Conservation (phyloP, 495 filamentous ascomycete species). For the Daldinia concentrica region DNA sequence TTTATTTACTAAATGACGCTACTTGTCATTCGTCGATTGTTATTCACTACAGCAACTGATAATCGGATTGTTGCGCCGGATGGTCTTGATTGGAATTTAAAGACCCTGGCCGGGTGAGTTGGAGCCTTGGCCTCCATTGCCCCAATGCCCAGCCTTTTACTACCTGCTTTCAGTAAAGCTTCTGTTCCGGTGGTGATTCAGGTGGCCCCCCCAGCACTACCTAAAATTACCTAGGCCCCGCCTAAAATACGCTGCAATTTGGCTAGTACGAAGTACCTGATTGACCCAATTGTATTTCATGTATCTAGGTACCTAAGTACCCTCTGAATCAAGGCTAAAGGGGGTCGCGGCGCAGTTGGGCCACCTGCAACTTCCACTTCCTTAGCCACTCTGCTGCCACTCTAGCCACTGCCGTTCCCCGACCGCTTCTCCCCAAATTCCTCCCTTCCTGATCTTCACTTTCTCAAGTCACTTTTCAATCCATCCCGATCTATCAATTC, state of each 20-base stretch:
- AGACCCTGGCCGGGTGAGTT: slow-evolving; percentile 23
- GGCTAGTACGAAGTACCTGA: slow-evolving; percentile 23
- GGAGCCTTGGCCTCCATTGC: slow-evolving; percentile 33
- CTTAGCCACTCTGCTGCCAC: slow-evolving; percentile 23
- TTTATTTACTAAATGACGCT: neutral
- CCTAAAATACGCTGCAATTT: slow-evolving; percentile 37
- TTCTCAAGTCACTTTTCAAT: slow-evolving; percentile 28
- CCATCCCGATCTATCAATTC: slow-evolving; percentile 32
- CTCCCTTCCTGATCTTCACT: slow-evolving; percentile 44
- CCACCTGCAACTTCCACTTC: slow-evolving; percentile 4
- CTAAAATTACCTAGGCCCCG: slow-evolving; percentile 39
- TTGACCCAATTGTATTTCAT: neutral
- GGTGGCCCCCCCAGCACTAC: slow-evolving; percentile 28
- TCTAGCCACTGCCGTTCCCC: slow-evolving; percentile 41
- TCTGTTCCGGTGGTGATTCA: slow-evolving; percentile 32
- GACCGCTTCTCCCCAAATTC: slow-evolving; percentile 44
- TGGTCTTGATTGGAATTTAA: slow-evolving; percentile 25
- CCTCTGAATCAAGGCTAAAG: slow-evolving; percentile 1
- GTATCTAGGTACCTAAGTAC: neutral
- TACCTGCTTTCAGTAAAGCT: slow-evolving; percentile 30
- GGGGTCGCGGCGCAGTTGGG: slow-evolving; percentile 6
- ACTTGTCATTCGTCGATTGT: neutral
- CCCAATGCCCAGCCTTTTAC: slow-evolving; percentile 37
- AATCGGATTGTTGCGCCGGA: slow-evolving; percentile 7
- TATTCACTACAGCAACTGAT: slow-evolving; percentile 13